Base-by-base conservation (phyloP, 345 rosid genomes). In the Cardamine chenopodiifolia region DNA sequence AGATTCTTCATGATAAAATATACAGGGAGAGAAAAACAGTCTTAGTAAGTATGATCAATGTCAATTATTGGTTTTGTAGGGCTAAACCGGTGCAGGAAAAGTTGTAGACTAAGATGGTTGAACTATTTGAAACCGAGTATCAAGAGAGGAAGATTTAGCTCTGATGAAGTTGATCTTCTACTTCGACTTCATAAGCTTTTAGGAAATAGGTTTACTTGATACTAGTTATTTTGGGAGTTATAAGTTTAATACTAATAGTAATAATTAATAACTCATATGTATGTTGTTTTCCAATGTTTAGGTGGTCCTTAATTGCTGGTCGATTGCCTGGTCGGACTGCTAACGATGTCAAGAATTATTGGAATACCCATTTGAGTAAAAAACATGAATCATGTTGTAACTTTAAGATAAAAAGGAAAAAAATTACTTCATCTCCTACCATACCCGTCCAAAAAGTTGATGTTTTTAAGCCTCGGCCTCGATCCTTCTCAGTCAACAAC, bases 51-150 rank as follows among this genome's bases (percentile, higher is more conserved):
- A 7, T 23, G 7, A 17, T 28, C 8, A 37, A 31, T 48, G 8
- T 26, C 62, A 47, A 67, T 56, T 32, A 73, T 55, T 56, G 62
- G 35, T 44, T 56, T 17, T 62, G 35, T 66, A 87, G 92, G 89
- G 26, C 53, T 87, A 62, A 85, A 85, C 28, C 81, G 89, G 23
- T 87, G 92, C 69, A 66, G 92, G 23, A 87, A 85, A 55, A 84
- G 92, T 59, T 87, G 92, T 49, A 74, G 89, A 76, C 60, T 85
- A 28, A 78, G 89, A 73, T 87, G 91, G 89, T 74, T 87, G 79
- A 87, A 85, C 71, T 87, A 87, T 56, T 69, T 87, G 56, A 79
- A 78, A 40, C 91, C 89, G 10, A 81, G 62, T 62, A 85, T 85
- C 68, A 85, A 84, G 57, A 79, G 86, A 28, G 89, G 87, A 15